Base-by-base conservation (phyloP, 2,329 filamentous ascomycete genomes). In the Calonectria pauciramosa region DNA sequence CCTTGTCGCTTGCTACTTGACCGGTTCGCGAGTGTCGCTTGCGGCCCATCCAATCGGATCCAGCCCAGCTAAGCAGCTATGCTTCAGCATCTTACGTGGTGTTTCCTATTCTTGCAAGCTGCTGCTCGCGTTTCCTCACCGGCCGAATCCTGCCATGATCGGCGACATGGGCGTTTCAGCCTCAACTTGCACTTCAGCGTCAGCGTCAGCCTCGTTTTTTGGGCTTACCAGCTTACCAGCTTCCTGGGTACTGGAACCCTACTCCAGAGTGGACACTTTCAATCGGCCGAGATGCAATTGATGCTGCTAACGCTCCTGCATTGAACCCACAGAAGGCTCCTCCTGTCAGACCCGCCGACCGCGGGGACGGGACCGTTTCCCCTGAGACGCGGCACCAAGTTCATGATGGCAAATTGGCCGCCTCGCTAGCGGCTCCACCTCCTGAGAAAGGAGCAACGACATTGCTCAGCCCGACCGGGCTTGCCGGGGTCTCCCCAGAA, bases 401-500 rank as follows among this genome's bases (percentile, higher is more conserved):
- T 63, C 56, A 23, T 28, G 23, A 63, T 28, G 23, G 56, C 56
- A 63, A 63, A 41, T 63, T 63, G n/a, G 34, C 36, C 56, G 26
- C 56, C 8, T 63, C 14, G 4, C 10, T 63, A 63, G 56, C 56
- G 56, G 56, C 56, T 63, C 56, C 56, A 63, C 56, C 23, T 34
- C 56, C 23, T 63, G 23, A n/a, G 34, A 28, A 41, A 30, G 34
- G 34, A 28, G 26, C 32, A 23, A 63, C 14, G 56, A 34, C 56
- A 63, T 63, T 63, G 56, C 34, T 63, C 36, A 41, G 56, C 34
- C 56, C 7, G 36, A 4, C 56, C 23, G 38, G 36, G 56, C 36
- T 41, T 41, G 56, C 56, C 20, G 56, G 56, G 56, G 36, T 28
- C 56, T 63, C 56, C 56, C 56, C 56, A 63, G 56, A 63, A 63